These are phyloP conservation scores for Thielaviopsis ethacetica DNA, from an alignment of 2,329 filamentous ascomycete species.

Conservation along the genomic window DNA sequence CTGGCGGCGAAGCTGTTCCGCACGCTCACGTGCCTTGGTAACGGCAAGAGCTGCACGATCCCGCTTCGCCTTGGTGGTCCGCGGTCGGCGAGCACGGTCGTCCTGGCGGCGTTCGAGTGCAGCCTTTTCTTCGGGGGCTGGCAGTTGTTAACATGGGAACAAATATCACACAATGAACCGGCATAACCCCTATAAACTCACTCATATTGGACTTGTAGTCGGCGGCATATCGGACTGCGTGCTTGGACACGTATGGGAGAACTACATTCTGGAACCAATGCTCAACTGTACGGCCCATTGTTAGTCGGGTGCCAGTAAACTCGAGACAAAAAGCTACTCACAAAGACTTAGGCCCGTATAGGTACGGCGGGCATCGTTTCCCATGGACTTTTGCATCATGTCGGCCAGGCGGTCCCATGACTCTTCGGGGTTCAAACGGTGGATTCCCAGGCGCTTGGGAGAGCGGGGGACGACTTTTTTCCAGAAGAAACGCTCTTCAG, in stretches of 20 bases:
- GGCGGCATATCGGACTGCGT: conserved; percentile 9
- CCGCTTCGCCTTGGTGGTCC: conserved; percentile 11
- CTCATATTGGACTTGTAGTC: conserved; percentile 11
- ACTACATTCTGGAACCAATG: conserved; percentile 13
- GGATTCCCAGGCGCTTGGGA: conserved; percentile 17
- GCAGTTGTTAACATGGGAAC: background rate
- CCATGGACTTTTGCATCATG: conserved; percentile 24
- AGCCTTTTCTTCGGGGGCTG: conserved; percentile 10
- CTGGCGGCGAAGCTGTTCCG: conserved; percentile 4
- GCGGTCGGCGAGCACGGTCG: conserved; percentile 10
- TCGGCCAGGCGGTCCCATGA: conserved; percentile 23
- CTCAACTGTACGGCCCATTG: conserved; percentile 3
- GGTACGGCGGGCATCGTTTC: conserved; percentile 19
- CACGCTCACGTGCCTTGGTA: conserved; percentile 8
- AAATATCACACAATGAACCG: no score
- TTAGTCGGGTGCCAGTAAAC: background rate
- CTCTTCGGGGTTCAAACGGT: conserved; percentile 16
- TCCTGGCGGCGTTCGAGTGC: conserved; percentile 11
- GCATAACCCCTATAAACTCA: background rate
- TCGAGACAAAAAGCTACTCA: conserved; percentile 17
- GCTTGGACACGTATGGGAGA: conserved; percentile 9
- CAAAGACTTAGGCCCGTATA: conserved; percentile 26
- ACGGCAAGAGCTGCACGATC: conserved; percentile 10
- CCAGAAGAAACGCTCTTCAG: conserved; percentile 36
- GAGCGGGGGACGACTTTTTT: conserved; percentile 22